Percentiles rank a stretch among this genome's conserved stretches.
Conservation (phyloP, 345 rosid species). For the Salix koriyanagi region DNA sequence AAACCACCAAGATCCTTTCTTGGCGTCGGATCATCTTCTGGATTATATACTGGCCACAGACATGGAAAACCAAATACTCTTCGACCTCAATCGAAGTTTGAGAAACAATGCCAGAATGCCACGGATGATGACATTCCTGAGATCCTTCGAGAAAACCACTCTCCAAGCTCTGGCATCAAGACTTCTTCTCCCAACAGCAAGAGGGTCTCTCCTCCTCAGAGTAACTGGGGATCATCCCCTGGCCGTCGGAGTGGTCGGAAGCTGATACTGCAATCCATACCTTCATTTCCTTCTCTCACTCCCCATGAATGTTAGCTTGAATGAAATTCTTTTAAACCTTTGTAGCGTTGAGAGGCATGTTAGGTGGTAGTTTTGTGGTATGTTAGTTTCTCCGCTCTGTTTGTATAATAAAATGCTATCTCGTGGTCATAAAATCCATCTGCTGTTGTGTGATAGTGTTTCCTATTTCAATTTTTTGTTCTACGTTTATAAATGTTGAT, state of each 20-base stretch:
- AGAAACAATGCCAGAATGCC: constrained; percentile 43
- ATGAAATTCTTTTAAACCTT: constrained; percentile 23
- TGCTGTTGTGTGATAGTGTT: constrained; percentile 18
- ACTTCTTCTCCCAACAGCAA: constrained; percentile 82
- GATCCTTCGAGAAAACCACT: constrained; percentile 41
- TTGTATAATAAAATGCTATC: constrained; percentile 35
- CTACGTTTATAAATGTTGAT: background rate
- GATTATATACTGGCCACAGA: constrained; percentile 25
- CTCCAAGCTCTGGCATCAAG: constrained; percentile 51
- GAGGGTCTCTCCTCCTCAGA: constrained; percentile 89
- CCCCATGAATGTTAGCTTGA: constrained; percentile 37
- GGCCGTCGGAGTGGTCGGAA: constrained; percentile 71
- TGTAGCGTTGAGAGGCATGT: constrained; percentile 13
- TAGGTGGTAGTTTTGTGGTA: background rate
- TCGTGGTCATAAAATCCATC: constrained; percentile 24
- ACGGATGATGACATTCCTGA: constrained; percentile 65
- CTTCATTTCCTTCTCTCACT: constrained; percentile 94
- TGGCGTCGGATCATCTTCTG: constrained; percentile 46
- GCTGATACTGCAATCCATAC: constrained; percentile 83
- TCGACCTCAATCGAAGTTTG: constrained; percentile 39
- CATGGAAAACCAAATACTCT: constrained; percentile 42
- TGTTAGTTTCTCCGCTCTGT: constrained; percentile 11
- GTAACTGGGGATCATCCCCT: constrained; percentile 52
- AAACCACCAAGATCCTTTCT: constrained; percentile 61
- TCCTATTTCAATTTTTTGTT: background rate